Evolutionary conservation across 805 yeast genomes (phyloP).

Genomic region (Scheffersomyces amazonensis): DNA sequence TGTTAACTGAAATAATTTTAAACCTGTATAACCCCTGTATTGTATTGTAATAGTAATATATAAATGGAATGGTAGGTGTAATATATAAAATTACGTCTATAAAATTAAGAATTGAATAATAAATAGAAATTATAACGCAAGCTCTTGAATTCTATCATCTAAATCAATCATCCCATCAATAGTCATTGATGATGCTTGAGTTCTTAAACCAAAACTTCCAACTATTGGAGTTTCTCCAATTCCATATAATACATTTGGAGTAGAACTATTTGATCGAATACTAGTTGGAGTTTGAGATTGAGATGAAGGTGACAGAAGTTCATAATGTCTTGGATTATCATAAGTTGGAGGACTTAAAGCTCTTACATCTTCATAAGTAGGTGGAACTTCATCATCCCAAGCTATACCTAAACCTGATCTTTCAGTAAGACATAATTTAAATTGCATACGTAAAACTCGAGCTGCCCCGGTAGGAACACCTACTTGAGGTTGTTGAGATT

Average conservation of each 20-base stretch:
- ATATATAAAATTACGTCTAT: too few species aligned
- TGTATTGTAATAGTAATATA: not conserved
- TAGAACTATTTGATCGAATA: conserved; percentile 3
- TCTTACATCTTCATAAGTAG: conserved; percentile 82
- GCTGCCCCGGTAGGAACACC: conserved; percentile 95
- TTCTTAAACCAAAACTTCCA: conserved; percentile 16
- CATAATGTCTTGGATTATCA: conserved; percentile 11
- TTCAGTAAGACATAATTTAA: conserved; percentile 78
- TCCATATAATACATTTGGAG: conserved; percentile 38
- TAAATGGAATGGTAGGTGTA: not conserved
- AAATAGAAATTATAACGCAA: conserved; percentile 24
- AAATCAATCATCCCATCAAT: conserved; percentile 27
- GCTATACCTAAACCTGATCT: conserved; percentile 94
- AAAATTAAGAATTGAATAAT: too few species aligned
- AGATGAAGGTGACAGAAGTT: conserved; percentile 14
- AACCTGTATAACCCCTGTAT: too few species aligned
- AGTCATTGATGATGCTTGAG: conserved; percentile 8
- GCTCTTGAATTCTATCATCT: conserved; percentile 33
- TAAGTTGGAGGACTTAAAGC: conserved; percentile 88
- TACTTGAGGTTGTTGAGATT: conserved; percentile 16
- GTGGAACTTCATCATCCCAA: conserved; percentile 99
- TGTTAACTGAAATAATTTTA: too few species aligned
- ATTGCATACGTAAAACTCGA: conserved; percentile 91
- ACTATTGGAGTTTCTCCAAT: conserved; percentile 40
- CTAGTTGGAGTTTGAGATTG: conserved; percentile 9